Evolutionary conservation across 257 asterid genomes (phyloP).

Genomic region (Nicotiana tabacum): DNA sequence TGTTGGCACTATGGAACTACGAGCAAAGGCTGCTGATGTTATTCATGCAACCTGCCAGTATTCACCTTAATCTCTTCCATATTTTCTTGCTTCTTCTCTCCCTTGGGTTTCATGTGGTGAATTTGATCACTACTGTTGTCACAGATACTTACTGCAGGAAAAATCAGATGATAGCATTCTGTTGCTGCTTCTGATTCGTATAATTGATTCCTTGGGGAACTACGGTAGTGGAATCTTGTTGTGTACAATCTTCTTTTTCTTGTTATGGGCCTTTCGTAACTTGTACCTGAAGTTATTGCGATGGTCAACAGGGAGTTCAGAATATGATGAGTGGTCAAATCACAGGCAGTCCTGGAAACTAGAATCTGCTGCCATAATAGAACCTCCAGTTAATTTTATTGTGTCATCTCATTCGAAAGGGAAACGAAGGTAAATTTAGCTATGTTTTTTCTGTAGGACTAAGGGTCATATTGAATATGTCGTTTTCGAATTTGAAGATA

Average conservation of each 20-base stretch:
- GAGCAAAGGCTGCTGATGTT: conserved; percentile 79
- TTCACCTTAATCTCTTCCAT: conserved; percentile 10
- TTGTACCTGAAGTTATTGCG: conserved; percentile 1
- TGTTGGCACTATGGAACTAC: conserved; percentile 82
- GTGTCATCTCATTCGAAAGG: conserved; percentile 88
- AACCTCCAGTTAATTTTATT: conserved; percentile 84
- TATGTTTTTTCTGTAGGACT: conserved; percentile 4
- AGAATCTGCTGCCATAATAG: conserved; percentile 87
- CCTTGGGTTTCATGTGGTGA: conserved; percentile 17
- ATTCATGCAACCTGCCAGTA: conserved; percentile 89
- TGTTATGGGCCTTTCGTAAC: not conserved
- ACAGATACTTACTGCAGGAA: conserved; percentile 86
- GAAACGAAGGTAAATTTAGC: conserved; percentile 65
- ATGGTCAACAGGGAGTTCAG: conserved; percentile 71
- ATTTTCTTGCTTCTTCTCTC: conserved; percentile 17
- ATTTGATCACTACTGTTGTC: conserved; percentile 21
- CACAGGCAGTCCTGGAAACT: conserved; percentile 95
- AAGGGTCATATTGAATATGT: conserved; percentile 12
- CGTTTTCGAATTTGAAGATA: not conserved
- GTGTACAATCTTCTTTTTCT: conserved; percentile 2
- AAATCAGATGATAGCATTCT: conserved; percentile 98
- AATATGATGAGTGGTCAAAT: conserved; percentile 94
- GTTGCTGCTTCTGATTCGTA: conserved; percentile 76
- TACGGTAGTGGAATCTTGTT: conserved; percentile 50
- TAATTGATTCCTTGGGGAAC: conserved; percentile 89